Evolutionary conservation across 192 early-diverging fungal genomes (phyloP).

Genomic region (Gaertneriomyces sp.): DNA sequence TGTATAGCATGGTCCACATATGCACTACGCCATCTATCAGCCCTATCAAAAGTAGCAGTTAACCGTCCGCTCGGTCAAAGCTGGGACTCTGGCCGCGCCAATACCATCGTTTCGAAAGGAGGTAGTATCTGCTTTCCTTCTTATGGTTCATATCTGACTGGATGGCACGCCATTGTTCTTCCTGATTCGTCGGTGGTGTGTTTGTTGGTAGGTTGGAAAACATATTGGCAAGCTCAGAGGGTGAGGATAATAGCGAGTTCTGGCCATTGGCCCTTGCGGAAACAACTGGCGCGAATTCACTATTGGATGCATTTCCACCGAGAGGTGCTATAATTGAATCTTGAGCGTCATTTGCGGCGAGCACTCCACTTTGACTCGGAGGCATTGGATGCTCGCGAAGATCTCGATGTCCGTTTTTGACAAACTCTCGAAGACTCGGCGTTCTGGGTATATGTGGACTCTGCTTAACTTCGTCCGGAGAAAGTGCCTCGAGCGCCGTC

Average conservation of each 20-base stretch:
- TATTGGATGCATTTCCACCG: not conserved
- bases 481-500: conserved; percentile 23
- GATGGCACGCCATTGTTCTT: not conserved
- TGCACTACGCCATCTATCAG: not conserved
- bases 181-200: not conserved
- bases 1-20: not conserved
- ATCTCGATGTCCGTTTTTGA: not conserved
- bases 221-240: not conserved
- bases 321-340: not conserved
- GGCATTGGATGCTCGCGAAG: no score
- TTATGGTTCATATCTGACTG: not conserved
- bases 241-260: not conserved
- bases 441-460: conserved; percentile 28
- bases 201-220: no score
- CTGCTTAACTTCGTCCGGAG: conserved; percentile 20
- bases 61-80: not conserved
- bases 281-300: not conserved
- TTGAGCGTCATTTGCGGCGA: not conserved
- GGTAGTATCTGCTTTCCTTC: conserved; percentile 2
- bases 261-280: not conserved
- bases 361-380: not conserved
- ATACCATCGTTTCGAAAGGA: conserved; percentile 12
- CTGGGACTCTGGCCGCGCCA: not conserved
- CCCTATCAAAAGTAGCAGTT: no score
- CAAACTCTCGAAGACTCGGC: conserved; percentile 16